Evolutionary conservation across 1,139 yeast genomes (phyloP).

Genomic region (Yamadazyma taylorii): DNA sequence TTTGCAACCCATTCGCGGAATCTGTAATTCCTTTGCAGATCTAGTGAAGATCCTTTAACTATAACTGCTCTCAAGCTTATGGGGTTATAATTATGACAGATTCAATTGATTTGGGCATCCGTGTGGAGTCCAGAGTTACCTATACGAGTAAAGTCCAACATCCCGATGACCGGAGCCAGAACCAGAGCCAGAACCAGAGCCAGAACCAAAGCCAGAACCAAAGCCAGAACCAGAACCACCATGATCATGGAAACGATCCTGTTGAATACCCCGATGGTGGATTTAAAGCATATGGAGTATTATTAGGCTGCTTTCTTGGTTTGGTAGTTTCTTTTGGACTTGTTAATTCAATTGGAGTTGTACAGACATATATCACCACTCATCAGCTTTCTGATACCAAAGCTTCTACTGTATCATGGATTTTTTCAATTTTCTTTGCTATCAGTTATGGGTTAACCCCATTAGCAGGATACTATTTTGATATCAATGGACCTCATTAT

Average conservation of each 20-base stretch:
- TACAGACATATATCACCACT: constrained; percentile 56
- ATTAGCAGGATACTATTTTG: constrained; percentile 40
- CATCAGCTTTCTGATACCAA: constrained; percentile 48
- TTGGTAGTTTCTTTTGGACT: constrained; percentile 58
- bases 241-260: too few relatives aligned
- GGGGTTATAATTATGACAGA: too few relatives aligned
- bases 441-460: constrained; percentile 34
- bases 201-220: neutral
- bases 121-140: too few relatives aligned
- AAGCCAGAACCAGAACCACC: too few relatives aligned
- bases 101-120: too few relatives aligned
- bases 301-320: constrained; percentile 62
- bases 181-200: neutral
- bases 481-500: constrained; percentile 30
- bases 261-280: constrained; percentile 66
- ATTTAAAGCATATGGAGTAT: constrained; percentile 53
- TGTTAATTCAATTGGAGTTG: constrained; percentile 58
- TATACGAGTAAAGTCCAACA: too few relatives aligned
- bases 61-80: too few relatives aligned
- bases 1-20: neutral
- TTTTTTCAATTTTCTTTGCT: constrained; percentile 37
- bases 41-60: too few relatives aligned
- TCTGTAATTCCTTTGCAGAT: too few relatives aligned
- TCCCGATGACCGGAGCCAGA: too few relatives aligned
- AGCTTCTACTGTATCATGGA: constrained; percentile 47